Conservation (phyloP, 2,329 filamentous ascomycete genomes). For the Emergomyces orientalis region DNA sequence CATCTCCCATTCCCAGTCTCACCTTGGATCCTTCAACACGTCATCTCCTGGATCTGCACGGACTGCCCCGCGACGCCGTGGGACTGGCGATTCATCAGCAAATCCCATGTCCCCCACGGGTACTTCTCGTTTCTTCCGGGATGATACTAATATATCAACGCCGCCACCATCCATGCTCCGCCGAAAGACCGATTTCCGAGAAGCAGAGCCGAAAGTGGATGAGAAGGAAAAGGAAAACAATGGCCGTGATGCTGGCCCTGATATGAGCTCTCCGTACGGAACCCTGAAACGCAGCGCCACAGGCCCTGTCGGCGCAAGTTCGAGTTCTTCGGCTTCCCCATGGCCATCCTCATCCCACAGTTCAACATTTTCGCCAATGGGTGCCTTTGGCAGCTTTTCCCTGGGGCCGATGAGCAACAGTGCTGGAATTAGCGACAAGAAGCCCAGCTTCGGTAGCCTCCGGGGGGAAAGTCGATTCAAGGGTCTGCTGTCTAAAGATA, state of each 20-base stretch:
- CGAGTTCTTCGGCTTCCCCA: slow-evolving; percentile 33
- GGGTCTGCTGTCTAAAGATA: slow-evolving; percentile 72
- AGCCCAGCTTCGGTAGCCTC: slow-evolving; percentile 54
- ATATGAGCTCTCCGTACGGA: slow-evolving; percentile 41
- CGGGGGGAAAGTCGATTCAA: slow-evolving; percentile 77
- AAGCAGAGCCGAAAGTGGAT: slow-evolving; percentile 36
- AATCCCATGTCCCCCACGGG: slow-evolving; percentile 42
- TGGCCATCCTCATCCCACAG: slow-evolving; percentile 51
- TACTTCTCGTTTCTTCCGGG: slow-evolving; percentile 39
- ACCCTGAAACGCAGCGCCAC: slow-evolving; percentile 49
- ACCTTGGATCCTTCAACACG: slow-evolving; percentile 55
- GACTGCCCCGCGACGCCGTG: slow-evolving; percentile 69
- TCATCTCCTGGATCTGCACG: slow-evolving; percentile 65
- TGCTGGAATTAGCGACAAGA: slow-evolving; percentile 57
- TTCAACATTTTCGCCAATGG: slow-evolving; percentile 61
- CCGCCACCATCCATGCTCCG: slow-evolving; percentile 53
- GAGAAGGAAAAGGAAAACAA: slow-evolving; percentile 41
- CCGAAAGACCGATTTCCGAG: slow-evolving; percentile 53
- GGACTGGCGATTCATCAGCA: slow-evolving; percentile 64
- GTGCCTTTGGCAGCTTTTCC: slow-evolving; percentile 87
- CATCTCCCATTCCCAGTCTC: slow-evolving; percentile 57
- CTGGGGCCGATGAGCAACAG: slow-evolving; percentile 46
- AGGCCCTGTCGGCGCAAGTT: slow-evolving; percentile 37
- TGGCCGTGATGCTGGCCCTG: slow-evolving; percentile 30
- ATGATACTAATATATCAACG: slow-evolving; percentile 47